Evolutionary conservation across 352 stramenopile species (phyloP), one percentile per base, ranked within the genome.

Genomic region (Phytophthora pini): DNA sequence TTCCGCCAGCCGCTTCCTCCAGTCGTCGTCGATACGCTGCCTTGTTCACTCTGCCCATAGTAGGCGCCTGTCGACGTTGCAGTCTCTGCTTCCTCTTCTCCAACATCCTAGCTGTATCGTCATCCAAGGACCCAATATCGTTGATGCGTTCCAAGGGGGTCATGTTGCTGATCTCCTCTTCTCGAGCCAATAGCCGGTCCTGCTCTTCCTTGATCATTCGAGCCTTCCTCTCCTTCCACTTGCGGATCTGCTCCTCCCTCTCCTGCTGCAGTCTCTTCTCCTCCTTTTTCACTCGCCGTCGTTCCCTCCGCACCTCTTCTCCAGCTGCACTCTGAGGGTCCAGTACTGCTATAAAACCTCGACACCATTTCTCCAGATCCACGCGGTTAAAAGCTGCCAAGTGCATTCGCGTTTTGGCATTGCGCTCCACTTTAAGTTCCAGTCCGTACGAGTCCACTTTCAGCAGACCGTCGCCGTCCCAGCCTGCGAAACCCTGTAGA

Each of bases 351-450:
- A 90, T 56, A 43, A 93, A 84, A 1, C 73, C 85, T 38, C 84
- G 83, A 65, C 84, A 92, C 87, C 87, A 95, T 48, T 92, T 90
- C 24, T 94, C 86, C 3, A 93, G 56, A 63, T 95, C 87, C 39
- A 93, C 61, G 44, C 87, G 87, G 72, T 95, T 95, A 40, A 90
- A 89, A 4, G 87, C 85, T 13, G 82, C 84, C 45, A 95, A 54
- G 48, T 78, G 80, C 70, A 94, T 87, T 15, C 82, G 78, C 43
- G 68, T 56, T 11, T 65, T 69, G 11, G 70, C 59, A 44, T 89
- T 70, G 27, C 83, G 77, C 34, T 94, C 85, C 43, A 93, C 70
- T 47, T 89, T 87, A 20, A 94, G 76, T 69, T 94, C 87, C 20
- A 95, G 64, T 6, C 87, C 87, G 71, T 95, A 94, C 13, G 80